Percentiles rank a stretch among this genome's conserved stretches.
Conservation (phyloP, 2,329 filamentous ascomycete genomes). For the Sarocladium kiliense region DNA sequence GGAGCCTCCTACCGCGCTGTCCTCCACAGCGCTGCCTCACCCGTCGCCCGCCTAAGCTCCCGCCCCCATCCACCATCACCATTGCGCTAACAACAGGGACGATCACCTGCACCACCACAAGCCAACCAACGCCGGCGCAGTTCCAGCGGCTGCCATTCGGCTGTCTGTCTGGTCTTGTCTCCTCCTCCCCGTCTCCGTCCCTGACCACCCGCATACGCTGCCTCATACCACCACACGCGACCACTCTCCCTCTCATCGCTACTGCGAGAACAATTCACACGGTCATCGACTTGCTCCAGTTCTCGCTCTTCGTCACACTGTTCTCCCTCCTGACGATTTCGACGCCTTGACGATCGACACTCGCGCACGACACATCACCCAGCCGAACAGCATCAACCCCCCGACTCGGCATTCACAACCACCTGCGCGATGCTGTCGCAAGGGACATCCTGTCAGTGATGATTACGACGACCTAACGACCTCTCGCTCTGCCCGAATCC, state of each 20-base stretch:
- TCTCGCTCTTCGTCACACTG: background rate
- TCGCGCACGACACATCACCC: background rate
- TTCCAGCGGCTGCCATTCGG: too few relatives aligned
- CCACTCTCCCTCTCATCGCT: background rate
- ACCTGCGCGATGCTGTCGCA: slow-evolving; percentile 10
- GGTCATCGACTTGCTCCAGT: background rate
- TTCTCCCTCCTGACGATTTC: background rate
- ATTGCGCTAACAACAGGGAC: background rate
- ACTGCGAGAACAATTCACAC: background rate
- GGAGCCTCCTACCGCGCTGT: background rate
- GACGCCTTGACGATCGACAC: background rate
- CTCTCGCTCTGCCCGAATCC: background rate
- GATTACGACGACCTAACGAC: background rate
- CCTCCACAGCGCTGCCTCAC: too few relatives aligned
- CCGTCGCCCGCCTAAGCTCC: background rate
- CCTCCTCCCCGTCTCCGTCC: background rate
- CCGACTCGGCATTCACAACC: background rate
- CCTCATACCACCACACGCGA: background rate
- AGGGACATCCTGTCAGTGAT: slow-evolving; percentile 4
- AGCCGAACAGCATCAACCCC: background rate
- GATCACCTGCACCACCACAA: too few relatives aligned
- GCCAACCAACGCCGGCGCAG: too few relatives aligned
- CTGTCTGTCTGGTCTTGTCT: background rate
- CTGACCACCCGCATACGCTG: background rate
- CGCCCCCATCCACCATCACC: background rate